Evolutionary conservation across 495 filamentous ascomycete genomes (phyloP).

Genomic region (Pseudoneurospora amorphoporcata): DNA sequence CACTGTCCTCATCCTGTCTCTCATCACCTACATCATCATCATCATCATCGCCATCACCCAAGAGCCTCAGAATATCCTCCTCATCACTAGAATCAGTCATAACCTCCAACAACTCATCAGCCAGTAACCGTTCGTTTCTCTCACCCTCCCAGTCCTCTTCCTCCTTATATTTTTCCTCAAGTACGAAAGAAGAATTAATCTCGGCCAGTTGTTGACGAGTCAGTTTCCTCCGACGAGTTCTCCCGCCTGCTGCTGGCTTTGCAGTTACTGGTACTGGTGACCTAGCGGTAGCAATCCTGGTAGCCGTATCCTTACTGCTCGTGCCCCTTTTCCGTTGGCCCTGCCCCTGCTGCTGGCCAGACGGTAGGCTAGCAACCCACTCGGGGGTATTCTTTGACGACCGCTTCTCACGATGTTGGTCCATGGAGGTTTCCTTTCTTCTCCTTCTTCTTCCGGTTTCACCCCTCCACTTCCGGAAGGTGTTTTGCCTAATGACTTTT

Average conservation of each 20-base stretch:
- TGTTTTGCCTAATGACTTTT: neutral
- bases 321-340: conserved; percentile 23
- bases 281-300: too few relatives aligned
- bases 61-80: neutral
- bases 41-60: neutral
- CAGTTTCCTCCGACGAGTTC: neutral
- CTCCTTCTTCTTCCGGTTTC: neutral
- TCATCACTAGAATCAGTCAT: neutral
- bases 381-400: neutral
- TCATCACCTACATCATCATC: neutral
- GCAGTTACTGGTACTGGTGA: too few relatives aligned
- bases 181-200: neutral
- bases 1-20: neutral
- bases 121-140: conserved; percentile 25
- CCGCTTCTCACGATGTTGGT: too few relatives aligned
- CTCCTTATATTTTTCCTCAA: conserved; percentile 40
- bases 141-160: conserved; percentile 56
- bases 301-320: conserved; percentile 9
- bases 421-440: too few relatives aligned
- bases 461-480: neutral
- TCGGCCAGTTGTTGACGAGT: neutral
- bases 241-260: neutral
- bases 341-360: conserved; percentile 14
- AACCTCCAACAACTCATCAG: neutral
- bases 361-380: neutral